Conservation (phyloP, 768 basidiomycete species). For the Arthromyces matolae region DNA sequence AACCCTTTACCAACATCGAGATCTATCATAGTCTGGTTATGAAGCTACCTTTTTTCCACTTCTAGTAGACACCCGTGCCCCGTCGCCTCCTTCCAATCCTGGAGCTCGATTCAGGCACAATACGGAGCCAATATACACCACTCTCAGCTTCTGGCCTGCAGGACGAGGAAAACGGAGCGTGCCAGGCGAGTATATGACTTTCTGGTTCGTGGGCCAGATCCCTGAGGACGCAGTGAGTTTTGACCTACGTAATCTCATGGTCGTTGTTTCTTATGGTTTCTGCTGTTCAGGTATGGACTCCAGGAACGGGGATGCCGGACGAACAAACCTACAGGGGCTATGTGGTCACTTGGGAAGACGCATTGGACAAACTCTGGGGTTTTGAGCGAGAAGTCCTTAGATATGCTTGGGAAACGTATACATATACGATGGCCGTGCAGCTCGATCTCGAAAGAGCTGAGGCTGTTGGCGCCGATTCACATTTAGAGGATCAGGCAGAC, state of each 20-base stretch:
- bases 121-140: constrained; percentile 16
- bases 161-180: constrained; percentile 4
- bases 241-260: not conserved
- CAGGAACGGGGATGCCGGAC: constrained; percentile 55
- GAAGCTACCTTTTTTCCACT: constrained; percentile 15
- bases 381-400: constrained; percentile 30
- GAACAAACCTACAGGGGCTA: constrained; percentile 46
- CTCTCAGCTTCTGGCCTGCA: constrained; percentile 11
- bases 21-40: constrained; percentile 17
- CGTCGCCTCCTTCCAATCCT: constrained; percentile 12
- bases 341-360: constrained; percentile 44
- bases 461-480: not conserved
- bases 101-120: not conserved
- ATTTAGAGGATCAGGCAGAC: not conserved
- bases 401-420: constrained; percentile 38
- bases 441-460: not conserved
- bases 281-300: constrained; percentile 30
- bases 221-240: constrained; percentile 42
- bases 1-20: not conserved
- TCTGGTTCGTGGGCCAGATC: constrained; percentile 21
- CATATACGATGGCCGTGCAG: too few species aligned
- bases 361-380: constrained; percentile 27
- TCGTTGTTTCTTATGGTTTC: not conserved
- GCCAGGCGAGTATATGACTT: constrained; percentile 19
- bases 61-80: constrained; percentile 12